phyloP scores from a whole-genome alignment of 768 basidiomycete genomes.

The Mycena amicta region DNA sequence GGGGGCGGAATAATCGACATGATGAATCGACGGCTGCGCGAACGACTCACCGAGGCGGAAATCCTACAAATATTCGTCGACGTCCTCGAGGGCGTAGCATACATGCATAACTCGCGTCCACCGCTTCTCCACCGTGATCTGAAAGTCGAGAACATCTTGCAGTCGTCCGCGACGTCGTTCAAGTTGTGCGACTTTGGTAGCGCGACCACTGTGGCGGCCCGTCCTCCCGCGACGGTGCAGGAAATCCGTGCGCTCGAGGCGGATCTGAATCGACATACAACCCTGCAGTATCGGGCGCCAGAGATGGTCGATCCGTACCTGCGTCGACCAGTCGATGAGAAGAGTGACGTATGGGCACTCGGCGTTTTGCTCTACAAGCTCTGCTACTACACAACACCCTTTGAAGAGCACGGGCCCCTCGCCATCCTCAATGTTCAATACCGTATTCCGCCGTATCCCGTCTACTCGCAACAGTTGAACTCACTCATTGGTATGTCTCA shows the following conservation, averaged over 20 bases:
- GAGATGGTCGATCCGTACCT: conserved; percentile 96
- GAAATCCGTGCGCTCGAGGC: conserved; percentile 88
- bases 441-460: conserved; percentile 84
- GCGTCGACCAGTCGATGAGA: conserved; percentile 85
- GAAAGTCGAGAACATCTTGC: conserved; percentile 98
- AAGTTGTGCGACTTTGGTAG: conserved; percentile 99
- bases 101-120: conserved; percentile 92
- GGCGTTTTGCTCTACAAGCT: conserved; percentile 97
- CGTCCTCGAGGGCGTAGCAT: conserved; percentile 94
- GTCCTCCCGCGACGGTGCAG: conserved; percentile 74
- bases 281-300: conserved; percentile 96
- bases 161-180: conserved; percentile 79
- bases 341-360: conserved; percentile 97
- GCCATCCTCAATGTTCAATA: conserved; percentile 98
- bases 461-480: conserved; percentile 84
- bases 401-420: conserved; percentile 95
- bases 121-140: conserved; percentile 95
- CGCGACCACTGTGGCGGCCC: conserved; percentile 69
- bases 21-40: conserved; percentile 96
- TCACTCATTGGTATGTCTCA: conserved; percentile 71
- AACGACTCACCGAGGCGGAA: conserved; percentile 92
- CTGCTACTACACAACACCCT: conserved; percentile 99
- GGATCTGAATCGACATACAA: conserved; percentile 93
- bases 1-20: conserved; percentile 99
- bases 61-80: conserved; percentile 98